Percentiles rank a stretch among this genome's conserved stretches.
Conservation (phyloP, 306 rosid species). For the Hippophae gyantsensis region DNA sequence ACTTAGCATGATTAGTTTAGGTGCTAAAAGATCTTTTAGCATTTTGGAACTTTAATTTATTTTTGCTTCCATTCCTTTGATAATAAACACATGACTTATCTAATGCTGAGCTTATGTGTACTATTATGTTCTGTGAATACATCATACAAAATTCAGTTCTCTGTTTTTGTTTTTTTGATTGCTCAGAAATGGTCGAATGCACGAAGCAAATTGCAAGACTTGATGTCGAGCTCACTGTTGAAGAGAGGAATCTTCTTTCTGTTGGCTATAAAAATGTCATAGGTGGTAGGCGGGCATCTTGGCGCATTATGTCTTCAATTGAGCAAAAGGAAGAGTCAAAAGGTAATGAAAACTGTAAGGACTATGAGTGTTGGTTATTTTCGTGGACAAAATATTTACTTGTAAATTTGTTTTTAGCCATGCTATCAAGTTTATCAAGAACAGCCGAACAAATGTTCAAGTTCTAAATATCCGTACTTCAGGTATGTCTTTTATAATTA, state of each 20-base stretch:
- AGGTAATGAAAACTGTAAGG: conserved; percentile 85
- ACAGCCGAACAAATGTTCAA: no score
- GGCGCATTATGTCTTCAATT: conserved; percentile 98
- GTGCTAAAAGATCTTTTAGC: not conserved
- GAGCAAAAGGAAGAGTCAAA: conserved; percentile 97
- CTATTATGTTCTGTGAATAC: not conserved
- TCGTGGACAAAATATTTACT: no score
- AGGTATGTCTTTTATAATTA: no score
- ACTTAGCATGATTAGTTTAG: not conserved
- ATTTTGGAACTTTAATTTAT: not conserved
- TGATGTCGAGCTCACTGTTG: conserved; percentile 87
- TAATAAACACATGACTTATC: not conserved
- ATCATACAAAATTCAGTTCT: not conserved
- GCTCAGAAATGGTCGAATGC: conserved; percentile 90
- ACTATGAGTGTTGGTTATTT: no score
- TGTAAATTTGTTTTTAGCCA: no score
- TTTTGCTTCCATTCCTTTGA: not conserved
- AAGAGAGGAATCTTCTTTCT: conserved; percentile 96
- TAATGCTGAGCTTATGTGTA: not conserved
- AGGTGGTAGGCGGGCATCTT: conserved; percentile 91
- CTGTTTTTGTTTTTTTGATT: conserved; percentile 13
- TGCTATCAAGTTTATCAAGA: no score
- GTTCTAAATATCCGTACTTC: no score
- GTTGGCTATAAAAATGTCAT: conserved; percentile 96
- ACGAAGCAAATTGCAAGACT: conserved; percentile 84